Base-by-base conservation (phyloP, 1,284 basidiomycete genomes). In the Ustilago lituana region DNA sequence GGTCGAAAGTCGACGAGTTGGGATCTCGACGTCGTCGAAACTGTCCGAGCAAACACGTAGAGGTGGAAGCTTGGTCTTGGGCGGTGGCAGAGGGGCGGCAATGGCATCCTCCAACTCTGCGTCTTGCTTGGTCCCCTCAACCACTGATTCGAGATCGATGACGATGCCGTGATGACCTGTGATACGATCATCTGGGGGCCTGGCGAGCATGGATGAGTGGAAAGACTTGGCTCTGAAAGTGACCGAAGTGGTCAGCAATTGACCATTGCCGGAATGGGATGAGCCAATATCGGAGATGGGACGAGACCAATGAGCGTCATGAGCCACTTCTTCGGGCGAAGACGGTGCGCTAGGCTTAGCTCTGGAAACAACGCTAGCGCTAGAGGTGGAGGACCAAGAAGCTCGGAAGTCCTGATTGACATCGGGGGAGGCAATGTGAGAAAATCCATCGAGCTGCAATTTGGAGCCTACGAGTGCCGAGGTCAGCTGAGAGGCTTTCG, bases 371-470 rank as follows among this genome's bases (percentile, higher is more conserved):
- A 23, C 8, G n/a, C 37, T 46, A 12, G 36, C 22, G 8, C 37
- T 22, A 8, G 38, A 48, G 14, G 37, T 53, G 6, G 50, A 53
- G 4, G 45, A 44, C 44, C 50, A 53, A 5, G 60, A 56, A 26
- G 60, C 40, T 32, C 53, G 41, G 23, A 52, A 56, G 33, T 56
- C 48, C 19, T 52, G 43, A 5, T 32, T 33, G 15, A 53, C 14
- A 24, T 41, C 23, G 7, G 61, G 55, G 1, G 54, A 53, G 8
- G 22, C 36, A 17, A 58, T 31, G 22, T 44, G 55, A 5, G 37
- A 40, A 20, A 50, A 64, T 5, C 60, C 48, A 2, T 56, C 48
- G 27, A 63, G 49, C 43, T 47, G 46, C 40, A 63, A 29, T 22
- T 56, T 56, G 22, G 48, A 52, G 6, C 61, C 50, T 2, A 53